Conservation (phyloP, 2,329 filamentous ascomycete species). For the Fusarium sp. region DNA sequence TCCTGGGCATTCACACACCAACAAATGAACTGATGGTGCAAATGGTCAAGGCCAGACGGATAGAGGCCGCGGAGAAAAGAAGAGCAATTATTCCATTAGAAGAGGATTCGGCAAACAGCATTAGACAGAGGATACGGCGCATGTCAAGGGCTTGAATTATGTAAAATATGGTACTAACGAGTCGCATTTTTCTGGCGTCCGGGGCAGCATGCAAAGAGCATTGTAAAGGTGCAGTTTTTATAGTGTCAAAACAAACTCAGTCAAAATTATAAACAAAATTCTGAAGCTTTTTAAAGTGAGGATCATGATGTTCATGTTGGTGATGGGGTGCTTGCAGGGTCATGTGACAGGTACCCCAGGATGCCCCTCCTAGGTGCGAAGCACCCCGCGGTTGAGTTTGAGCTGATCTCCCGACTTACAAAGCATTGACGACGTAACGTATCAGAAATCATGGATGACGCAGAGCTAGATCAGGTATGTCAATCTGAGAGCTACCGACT, state of each 20-base stretch:
- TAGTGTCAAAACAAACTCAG: not conserved
- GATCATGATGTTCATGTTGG: slow-evolving; percentile 1
- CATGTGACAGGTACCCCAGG: slow-evolving; percentile 36
- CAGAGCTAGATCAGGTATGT: slow-evolving; percentile 60
- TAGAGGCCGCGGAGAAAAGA: slow-evolving; percentile 52
- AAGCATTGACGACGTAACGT: slow-evolving; percentile 19
- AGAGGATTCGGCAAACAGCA: slow-evolving; percentile 52
- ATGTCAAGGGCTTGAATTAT: not conserved
- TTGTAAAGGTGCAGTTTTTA: not conserved
- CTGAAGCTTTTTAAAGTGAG: no score
- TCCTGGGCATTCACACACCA: slow-evolving; percentile 79
- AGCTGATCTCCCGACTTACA: slow-evolving; percentile 41
- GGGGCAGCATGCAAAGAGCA: slow-evolving; percentile 11
- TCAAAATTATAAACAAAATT: not conserved
- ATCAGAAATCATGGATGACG: slow-evolving; percentile 58
- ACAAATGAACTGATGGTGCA: slow-evolving; percentile 81
- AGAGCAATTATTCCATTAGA: slow-evolving; percentile 54
- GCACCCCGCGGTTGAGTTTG: slow-evolving; percentile 37
- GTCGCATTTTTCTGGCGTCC: slow-evolving; percentile 21
- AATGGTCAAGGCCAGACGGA: slow-evolving; percentile 79
- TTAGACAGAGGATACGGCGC: slow-evolving; percentile 26
- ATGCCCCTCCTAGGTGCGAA: slow-evolving; percentile 46
- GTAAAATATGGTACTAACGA: slow-evolving; percentile 13
- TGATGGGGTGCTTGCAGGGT: slow-evolving; percentile 24
- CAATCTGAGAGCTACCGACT: no score